Evolutionary conservation across 805 yeast genomes (phyloP).

Genomic region (Cyberlindnera mississippiensis): DNA sequence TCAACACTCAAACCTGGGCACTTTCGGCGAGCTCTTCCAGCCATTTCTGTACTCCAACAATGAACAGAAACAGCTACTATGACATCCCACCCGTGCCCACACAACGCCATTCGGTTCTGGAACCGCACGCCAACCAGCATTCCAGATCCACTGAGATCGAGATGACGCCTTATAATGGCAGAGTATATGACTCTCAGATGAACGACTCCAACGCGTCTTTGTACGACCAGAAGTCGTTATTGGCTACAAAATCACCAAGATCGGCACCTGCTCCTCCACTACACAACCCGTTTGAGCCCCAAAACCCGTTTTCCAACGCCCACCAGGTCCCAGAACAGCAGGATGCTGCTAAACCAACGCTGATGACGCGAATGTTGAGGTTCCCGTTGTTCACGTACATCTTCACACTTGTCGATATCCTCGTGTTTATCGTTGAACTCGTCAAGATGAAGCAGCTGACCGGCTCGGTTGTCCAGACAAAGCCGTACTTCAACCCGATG

Average conservation of each 20-base stretch:
- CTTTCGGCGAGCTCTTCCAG: too few species aligned
- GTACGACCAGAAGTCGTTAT: background rate
- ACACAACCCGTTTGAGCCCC: background rate
- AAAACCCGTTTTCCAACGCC: background rate
- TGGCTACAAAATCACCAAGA: background rate
- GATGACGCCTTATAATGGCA: background rate
- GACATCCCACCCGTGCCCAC: background rate
- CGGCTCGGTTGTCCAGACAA: constrained; percentile 60
- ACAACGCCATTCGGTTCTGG: background rate
- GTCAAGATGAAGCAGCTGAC: constrained; percentile 53
- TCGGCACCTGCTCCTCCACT: background rate
- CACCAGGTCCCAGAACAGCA: background rate
- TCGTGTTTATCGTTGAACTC: constrained; percentile 60
- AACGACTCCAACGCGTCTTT: too few species aligned
- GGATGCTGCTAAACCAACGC: background rate
- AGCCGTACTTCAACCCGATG: constrained; percentile 77
- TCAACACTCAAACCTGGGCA: too few species aligned
- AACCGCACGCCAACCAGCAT: background rate
- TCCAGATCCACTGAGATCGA: background rate
- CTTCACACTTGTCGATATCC: constrained; percentile 41
- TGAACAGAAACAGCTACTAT: background rate
- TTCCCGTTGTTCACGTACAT: constrained; percentile 18
- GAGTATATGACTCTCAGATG: too few species aligned
- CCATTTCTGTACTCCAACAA: too few species aligned
- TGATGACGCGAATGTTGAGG: background rate